Base-by-base conservation (phyloP, 2,329 filamentous ascomycete species). In the Atkinsonella texensis region DNA sequence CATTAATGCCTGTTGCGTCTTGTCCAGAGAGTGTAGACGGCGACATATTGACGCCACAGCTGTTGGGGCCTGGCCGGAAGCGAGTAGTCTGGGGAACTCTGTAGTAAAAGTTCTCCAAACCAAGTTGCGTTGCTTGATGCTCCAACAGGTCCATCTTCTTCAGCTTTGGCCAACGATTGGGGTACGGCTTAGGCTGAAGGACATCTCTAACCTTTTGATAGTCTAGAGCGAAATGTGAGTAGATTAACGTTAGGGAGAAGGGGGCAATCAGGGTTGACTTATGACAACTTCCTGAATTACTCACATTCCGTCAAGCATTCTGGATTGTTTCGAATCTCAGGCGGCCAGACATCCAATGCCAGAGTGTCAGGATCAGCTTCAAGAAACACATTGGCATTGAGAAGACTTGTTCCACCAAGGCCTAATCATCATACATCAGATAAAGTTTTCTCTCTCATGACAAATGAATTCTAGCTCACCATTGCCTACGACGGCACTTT, bases 371-470 rank as follows among this genome's bases (percentile, higher is more conserved):
- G 62, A 51, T 84, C 79, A 2, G 80, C 75, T 56, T 78, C 72
- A 15, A 85, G 66, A 57, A 83, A 86, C 2, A 85, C 77, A 58
- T 85, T 85, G 10, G 81, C 80, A 55, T 85, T 85, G 41, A 85
- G 73, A 31, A 85, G 62, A 61, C 79, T 83, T 2, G 80, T 83
- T 10, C 81, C 82, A 11, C 82, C 83, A 32, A 85, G 75, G 1
- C 80, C 57, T 58, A 18, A 13, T 32, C 2, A 33, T 5, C 20
- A 40, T 23, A 17, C 28, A 31, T n/a, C 12, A 18, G 28, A 48
- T 17, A 2, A 48, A 32, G 18, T 23, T 28, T 13, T 44, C 23
- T 23, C 5, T 31, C 13, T 28, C 5, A n/a, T 31, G 18, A 3
- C 11, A 45, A 9, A 10, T 20, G 7, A 28, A 18, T 18, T 18